Evolutionary conservation across 257 asterid species (phyloP).

Genomic region (Nicotiana obtusifolia): DNA sequence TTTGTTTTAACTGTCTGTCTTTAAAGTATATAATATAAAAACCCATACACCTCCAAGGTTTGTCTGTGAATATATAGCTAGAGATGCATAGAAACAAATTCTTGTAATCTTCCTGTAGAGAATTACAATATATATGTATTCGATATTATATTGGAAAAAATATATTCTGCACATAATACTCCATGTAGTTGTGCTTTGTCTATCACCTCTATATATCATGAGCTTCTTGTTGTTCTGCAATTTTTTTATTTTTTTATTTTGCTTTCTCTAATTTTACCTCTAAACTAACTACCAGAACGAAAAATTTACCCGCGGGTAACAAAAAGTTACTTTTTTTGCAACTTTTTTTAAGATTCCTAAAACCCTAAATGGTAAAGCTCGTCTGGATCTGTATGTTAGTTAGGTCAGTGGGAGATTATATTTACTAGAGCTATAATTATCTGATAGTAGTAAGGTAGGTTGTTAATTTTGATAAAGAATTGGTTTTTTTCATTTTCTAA

Average conservation of each 20-base stretch:
- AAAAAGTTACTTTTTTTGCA: background rate
- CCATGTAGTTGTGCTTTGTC: background rate
- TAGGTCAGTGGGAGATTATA: background rate
- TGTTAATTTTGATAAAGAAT: background rate
- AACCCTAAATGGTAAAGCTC: background rate
- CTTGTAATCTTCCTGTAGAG: background rate
- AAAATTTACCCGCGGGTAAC: background rate
- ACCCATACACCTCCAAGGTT: background rate
- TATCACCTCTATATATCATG: background rate
- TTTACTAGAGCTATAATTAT: background rate
- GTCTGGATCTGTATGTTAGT: background rate
- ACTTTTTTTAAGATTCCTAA: background rate
- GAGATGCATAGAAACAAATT: conserved; percentile 4
- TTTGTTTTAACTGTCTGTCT: conserved; percentile 22
- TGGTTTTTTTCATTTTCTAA: background rate
- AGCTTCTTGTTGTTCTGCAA: background rate
- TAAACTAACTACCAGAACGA: no score
- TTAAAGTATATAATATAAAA: conserved; percentile 1
- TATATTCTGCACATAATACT: background rate
- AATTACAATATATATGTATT: background rate
- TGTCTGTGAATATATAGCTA: background rate
- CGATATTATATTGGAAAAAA: background rate
- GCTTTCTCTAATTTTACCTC: background rate
- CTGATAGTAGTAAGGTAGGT: background rate
- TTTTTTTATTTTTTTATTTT: no score